Conservation (phyloP, 1,284 basidiomycete species). For the Fistulina hepatica region DNA sequence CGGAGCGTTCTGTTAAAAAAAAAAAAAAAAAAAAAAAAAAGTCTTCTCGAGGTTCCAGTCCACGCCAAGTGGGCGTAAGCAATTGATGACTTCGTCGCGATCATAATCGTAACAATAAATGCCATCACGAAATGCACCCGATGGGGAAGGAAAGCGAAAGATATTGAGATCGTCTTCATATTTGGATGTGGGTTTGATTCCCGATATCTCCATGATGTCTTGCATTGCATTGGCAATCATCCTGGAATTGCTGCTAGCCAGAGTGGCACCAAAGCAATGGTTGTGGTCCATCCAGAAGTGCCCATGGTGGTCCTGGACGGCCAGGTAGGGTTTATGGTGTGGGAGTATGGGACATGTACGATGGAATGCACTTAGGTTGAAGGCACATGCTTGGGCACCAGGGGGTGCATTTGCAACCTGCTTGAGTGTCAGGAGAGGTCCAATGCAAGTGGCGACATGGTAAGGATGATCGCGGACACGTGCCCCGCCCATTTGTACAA, state of each 20-base stretch:
- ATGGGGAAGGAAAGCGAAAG: slow-evolving; percentile 1
- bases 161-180: slow-evolving; percentile 22
- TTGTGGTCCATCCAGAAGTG: slow-evolving; percentile 12
- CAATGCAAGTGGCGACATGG: too few relatives aligned
- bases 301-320: slow-evolving; percentile 8
- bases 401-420: slow-evolving; percentile 18
- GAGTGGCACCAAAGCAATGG: slow-evolving; percentile 17
- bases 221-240: slow-evolving; percentile 16
- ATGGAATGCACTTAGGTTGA: slow-evolving; percentile 21
- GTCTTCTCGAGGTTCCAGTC: slow-evolving; percentile 5
- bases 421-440: too few relatives aligned
- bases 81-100: background rate
- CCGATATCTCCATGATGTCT: slow-evolving; percentile 6
- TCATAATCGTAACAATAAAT: slow-evolving; percentile 6
- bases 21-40: too few relatives aligned
- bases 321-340: slow-evolving; percentile 17
- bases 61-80: slow-evolving; percentile 1
- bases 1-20: too few relatives aligned
- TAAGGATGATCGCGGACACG: too few relatives aligned
- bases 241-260: slow-evolving; percentile 18
- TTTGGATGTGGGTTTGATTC: slow-evolving; percentile 7
- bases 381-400: slow-evolving; percentile 20
- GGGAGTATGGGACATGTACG: slow-evolving; percentile 16
- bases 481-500: too few relatives aligned
- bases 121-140: background rate